phyloP scores from a whole-genome alignment of 225 moss, liverwort and hornwort genomes.

The Polytrichum commune region DNA sequence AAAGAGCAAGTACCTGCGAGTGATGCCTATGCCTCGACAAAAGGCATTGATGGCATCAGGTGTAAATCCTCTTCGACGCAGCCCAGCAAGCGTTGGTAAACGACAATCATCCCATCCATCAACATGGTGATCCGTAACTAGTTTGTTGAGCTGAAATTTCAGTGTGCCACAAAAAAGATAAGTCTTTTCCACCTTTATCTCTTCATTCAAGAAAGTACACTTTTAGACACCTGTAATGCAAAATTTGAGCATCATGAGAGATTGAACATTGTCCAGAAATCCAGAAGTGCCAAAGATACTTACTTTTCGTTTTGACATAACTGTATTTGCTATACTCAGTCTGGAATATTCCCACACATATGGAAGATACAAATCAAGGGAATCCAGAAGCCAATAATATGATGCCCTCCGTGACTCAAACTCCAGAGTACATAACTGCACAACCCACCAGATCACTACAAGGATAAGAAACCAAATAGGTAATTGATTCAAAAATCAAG shows the following conservation, averaged over 20 bases:
- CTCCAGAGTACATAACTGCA: slow-evolving; percentile 86
- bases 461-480: neutral
- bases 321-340: slow-evolving; percentile 73
- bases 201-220: too few relatives aligned
- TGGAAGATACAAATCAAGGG: slow-evolving; percentile 87
- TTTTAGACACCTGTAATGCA: too few relatives aligned
- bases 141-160: slow-evolving; percentile 63
- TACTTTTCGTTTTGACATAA: slow-evolving; percentile 95
- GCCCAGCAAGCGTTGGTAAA: slow-evolving; percentile 78
- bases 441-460: slow-evolving; percentile 11
- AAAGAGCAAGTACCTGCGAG: slow-evolving; percentile 62
- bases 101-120: slow-evolving; percentile 99
- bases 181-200: too few relatives aligned
- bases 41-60: slow-evolving; percentile 93
- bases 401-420: slow-evolving; percentile 99
- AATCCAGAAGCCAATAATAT: slow-evolving; percentile 93
- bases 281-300: slow-evolving; percentile 2
- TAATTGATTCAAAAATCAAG: too few relatives aligned
- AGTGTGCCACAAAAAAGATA: too few relatives aligned
- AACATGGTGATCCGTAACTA: slow-evolving; percentile 79
- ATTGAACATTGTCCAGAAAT: too few relatives aligned
- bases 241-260: too few relatives aligned
- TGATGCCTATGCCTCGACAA: slow-evolving; percentile 92
- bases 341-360: slow-evolving; percentile 98
- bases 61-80: slow-evolving; percentile 87